These are phyloP conservation scores for Odonthalia washingtoniensis DNA, from an alignment of 31 red algal species.

Conservation along the genomic window DNA sequence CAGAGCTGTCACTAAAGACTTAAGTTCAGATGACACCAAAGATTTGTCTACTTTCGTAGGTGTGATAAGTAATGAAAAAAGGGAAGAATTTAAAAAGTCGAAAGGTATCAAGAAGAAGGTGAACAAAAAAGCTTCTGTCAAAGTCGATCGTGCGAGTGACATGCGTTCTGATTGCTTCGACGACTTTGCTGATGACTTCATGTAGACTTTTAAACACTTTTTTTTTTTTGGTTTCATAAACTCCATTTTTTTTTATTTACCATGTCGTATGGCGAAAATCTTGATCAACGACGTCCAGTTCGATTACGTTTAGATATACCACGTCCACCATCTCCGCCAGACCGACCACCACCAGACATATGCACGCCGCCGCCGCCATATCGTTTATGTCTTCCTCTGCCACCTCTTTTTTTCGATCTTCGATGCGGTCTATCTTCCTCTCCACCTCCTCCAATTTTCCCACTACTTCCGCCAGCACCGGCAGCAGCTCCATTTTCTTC, in stretches of 20 bases:
- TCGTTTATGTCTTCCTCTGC: neutral
- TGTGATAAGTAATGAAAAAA: slow-evolving; percentile 78
- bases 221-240: no score
- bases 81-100: slow-evolving; percentile 64
- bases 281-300: neutral
- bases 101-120: slow-evolving; percentile 80
- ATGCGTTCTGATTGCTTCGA: slow-evolving; percentile 65
- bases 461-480: no score
- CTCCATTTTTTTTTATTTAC: no score
- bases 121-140: slow-evolving; percentile 65
- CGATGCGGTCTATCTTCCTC: neutral
- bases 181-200: slow-evolving; percentile 82
- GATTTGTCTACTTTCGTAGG: slow-evolving; percentile 64
- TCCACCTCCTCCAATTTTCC: neutral
- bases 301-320: neutral
- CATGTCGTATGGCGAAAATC: no score
- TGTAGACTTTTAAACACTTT: slow-evolving; percentile 48
- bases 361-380: neutral
- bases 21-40: slow-evolving; percentile 78
- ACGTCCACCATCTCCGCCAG: neutral
- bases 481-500: no score
- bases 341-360: neutral
- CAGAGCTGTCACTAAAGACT: slow-evolving; percentile 44
- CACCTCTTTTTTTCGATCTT: neutral
- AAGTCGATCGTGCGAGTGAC: slow-evolving; percentile 66